Evolutionary conservation across 495 filamentous ascomycete species (phyloP).

Genomic region (Podospora anserina): DNA sequence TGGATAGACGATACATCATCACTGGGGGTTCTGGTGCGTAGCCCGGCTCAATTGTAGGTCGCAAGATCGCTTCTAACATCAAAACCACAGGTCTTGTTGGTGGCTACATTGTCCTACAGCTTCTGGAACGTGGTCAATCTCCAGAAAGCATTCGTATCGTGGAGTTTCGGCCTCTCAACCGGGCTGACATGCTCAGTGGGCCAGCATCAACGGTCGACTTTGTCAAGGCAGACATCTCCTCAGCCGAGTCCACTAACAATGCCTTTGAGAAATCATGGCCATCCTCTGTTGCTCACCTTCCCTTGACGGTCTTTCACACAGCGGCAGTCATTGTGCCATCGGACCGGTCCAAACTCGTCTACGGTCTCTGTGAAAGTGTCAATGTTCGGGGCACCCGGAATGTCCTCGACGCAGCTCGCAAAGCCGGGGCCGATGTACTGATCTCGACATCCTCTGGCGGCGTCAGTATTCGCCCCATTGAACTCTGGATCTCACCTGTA

Average conservation of each 20-base stretch:
- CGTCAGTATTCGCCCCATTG: slow-evolving; percentile 45
- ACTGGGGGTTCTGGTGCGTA: slow-evolving; percentile 57
- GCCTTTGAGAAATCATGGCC: slow-evolving; percentile 42
- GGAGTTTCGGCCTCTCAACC: slow-evolving; percentile 38
- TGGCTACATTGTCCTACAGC: slow-evolving; percentile 44
- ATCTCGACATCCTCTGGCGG: slow-evolving; percentile 59
- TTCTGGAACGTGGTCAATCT: slow-evolving; percentile 41
- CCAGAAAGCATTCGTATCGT: slow-evolving; percentile 42
- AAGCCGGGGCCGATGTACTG: slow-evolving; percentile 50
- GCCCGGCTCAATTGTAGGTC: neutral
- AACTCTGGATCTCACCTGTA: slow-evolving; percentile 53
- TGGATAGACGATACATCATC: slow-evolving; percentile 54
- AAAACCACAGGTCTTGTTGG: slow-evolving; percentile 38
- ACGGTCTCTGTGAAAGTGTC: slow-evolving; percentile 40
- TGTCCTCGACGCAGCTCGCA: slow-evolving; percentile 51
- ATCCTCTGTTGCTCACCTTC: slow-evolving; percentile 28
- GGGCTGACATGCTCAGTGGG: slow-evolving; percentile 36
- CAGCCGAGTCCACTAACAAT: slow-evolving; percentile 28
- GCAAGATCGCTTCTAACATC: neutral
- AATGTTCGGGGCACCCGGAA: slow-evolving; percentile 61
- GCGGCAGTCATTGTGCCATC: slow-evolving; percentile 46
- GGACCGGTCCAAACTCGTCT: slow-evolving; percentile 38
- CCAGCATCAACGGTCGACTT: slow-evolving; percentile 36
- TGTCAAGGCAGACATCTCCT: slow-evolving; percentile 43
- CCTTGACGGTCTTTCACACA: slow-evolving; percentile 46